phyloP scores from a whole-genome alignment of 306 rosid species.

The Rosa chinensis region DNA sequence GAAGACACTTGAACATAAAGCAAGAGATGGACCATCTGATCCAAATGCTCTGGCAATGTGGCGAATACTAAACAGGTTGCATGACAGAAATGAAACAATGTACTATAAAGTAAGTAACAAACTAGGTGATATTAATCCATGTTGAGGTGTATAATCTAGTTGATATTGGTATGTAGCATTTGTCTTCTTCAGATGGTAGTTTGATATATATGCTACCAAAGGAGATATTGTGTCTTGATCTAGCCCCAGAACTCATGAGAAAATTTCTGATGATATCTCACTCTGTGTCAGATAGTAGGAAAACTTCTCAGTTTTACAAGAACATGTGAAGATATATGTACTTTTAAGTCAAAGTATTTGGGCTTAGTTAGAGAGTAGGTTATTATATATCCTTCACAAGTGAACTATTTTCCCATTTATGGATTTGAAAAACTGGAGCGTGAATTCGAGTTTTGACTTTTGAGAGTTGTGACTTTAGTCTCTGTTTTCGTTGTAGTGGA shows the following conservation, averaged over 20 bases:
- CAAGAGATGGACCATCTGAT: conserved; percentile 98
- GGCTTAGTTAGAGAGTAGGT: not conserved
- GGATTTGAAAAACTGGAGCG: not conserved
- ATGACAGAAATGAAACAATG: conserved; percentile 98
- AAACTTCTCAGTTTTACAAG: not conserved
- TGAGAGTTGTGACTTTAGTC: not conserved
- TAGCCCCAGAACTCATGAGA: not conserved
- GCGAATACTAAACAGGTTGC: conserved; percentile 96
- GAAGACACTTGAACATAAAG: conserved; percentile 90
- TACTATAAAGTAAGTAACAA: conserved; percentile 72
- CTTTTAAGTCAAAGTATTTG: not conserved
- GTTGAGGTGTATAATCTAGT: not conserved
- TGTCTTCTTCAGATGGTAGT: not conserved
- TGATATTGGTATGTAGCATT: not conserved
- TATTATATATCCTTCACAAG: not conserved
- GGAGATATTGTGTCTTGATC: not conserved
- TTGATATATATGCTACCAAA: not conserved
- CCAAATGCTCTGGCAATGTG: conserved; percentile 96
- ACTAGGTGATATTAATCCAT: not conserved
- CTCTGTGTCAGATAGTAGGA: not conserved
- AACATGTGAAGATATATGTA: not conserved
- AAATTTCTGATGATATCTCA: not conserved
- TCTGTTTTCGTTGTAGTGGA: not conserved
- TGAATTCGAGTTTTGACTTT: not conserved
- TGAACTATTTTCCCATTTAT: not conserved